A percentile compares a stretch with the other conserved stretches of the same genome.
Evolutionary conservation across 352 stramenopile genomes (phyloP).

Genomic region (Phytophthora sp.): DNA sequence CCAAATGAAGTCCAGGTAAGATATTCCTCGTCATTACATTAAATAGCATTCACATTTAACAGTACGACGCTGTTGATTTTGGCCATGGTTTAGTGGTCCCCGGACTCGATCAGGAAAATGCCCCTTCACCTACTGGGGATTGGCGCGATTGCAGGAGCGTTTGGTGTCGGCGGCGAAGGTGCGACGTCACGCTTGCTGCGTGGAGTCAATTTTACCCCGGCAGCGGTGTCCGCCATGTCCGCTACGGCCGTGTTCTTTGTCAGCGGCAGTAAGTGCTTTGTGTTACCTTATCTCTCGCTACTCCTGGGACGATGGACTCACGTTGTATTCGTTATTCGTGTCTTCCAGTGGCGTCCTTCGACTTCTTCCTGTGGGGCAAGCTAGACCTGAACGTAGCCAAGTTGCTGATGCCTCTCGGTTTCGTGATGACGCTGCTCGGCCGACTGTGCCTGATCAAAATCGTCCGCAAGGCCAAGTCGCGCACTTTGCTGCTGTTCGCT

Average conservation of each 20-base stretch:
- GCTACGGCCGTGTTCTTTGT: conserved; percentile 51
- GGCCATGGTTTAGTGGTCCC: conserved; percentile 40
- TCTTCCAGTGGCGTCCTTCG: conserved; percentile 41
- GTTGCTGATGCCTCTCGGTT: conserved; percentile 36
- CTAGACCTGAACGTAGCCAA: conserved; percentile 39
- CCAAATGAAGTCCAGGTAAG: conserved; percentile 53
- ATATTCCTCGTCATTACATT: conserved; percentile 26
- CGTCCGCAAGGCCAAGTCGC: conserved; percentile 43
- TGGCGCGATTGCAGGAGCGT: conserved; percentile 91
- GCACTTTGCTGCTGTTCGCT: conserved; percentile 40
- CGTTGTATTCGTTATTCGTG: neutral
- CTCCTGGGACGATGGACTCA: conserved; percentile 12
- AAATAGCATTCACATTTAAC: conserved; percentile 1
- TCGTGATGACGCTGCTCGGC: conserved; percentile 43
- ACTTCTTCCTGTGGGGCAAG: conserved; percentile 54
- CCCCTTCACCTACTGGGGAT: conserved; percentile 85
- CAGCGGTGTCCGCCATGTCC: conserved; percentile 78
- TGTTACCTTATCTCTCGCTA: neutral
- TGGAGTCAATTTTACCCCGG: conserved; percentile 81
- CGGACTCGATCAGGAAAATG: conserved; percentile 65
- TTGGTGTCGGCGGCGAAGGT: conserved; percentile 91
- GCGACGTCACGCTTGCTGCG: conserved; percentile 92
- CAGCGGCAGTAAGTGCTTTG: conserved; percentile 41
- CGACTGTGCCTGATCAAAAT: conserved; percentile 41
- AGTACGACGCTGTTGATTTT: conserved; percentile 11